Percentiles rank a stretch among this genome's conserved stretches.
Conservation (phyloP, 352 stramenopile genomes). For the Pseudoperonospora humuli region DNA sequence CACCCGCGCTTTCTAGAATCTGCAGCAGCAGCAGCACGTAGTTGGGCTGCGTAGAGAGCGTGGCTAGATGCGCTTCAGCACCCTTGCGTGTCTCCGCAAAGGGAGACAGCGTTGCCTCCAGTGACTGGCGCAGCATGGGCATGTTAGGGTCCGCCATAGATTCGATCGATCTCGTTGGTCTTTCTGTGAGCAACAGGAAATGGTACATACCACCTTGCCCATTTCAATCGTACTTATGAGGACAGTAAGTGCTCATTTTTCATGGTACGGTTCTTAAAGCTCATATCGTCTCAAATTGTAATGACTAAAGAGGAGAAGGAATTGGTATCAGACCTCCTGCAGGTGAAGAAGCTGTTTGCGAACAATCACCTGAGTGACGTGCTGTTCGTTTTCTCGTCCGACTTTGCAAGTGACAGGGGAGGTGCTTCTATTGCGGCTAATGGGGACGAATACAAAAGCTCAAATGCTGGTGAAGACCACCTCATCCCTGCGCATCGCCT, state of each 20-base stretch:
- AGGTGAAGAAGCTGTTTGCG: slow-evolving; percentile 49
- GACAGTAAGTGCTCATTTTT: too few species aligned
- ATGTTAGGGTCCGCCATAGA: slow-evolving; percentile 60
- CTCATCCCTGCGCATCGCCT: slow-evolving; percentile 71
- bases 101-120: slow-evolving; percentile 75
- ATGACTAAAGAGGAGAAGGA: slow-evolving; percentile 12
- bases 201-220: too few species aligned
- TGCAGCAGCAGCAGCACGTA: slow-evolving; percentile 70
- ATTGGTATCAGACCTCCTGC: slow-evolving; percentile 43
- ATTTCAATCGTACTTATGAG: slow-evolving; percentile 3
- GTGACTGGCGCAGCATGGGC: slow-evolving; percentile 54
- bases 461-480: slow-evolving; percentile 16
- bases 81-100: slow-evolving; percentile 61
- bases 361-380: slow-evolving; percentile 76
- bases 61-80: slow-evolving; percentile 57
- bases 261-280: too few species aligned
- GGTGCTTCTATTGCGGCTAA: background rate
- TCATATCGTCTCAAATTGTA: background rate
- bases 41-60: slow-evolving; percentile 50
- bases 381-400: slow-evolving; percentile 62
- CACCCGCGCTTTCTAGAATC: slow-evolving; percentile 54
- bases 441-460: slow-evolving; percentile 6
- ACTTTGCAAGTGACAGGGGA: slow-evolving; percentile 2
- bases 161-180: background rate
- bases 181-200: too few species aligned